Percentiles rank a stretch among this genome's conserved stretches.
These are phyloP conservation scores for Asterionellopsis glacialis DNA, from an alignment of 108 stramenopile species.

Conservation along the genomic window DNA sequence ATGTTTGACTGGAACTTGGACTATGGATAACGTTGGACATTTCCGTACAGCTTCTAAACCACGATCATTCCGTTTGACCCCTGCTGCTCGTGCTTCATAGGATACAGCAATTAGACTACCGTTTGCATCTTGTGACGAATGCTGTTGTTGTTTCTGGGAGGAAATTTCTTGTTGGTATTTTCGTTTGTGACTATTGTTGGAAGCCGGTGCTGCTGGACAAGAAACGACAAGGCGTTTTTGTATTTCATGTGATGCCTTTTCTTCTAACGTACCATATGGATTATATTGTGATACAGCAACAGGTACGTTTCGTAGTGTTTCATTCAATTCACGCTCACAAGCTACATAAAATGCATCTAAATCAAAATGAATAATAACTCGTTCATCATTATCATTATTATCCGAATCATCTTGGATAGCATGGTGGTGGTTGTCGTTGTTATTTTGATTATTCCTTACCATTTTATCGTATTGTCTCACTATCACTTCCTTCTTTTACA, in stretches of 20 bases:
- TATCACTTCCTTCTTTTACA: no score
- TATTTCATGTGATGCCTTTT: constrained; percentile 7
- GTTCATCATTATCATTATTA: no score
- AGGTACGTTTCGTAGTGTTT: neutral
- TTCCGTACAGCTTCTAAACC: constrained; percentile 27
- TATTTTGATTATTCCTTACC: no score
- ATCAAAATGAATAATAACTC: constrained; percentile 19
- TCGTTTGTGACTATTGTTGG: neutral
- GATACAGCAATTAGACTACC: constrained; percentile 37
- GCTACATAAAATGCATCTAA: constrained; percentile 28
- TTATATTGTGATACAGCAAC: constrained; percentile 28
- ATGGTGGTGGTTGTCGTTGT: no score
- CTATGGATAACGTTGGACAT: constrained; percentile 28
- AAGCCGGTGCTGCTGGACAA: neutral
- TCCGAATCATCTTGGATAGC: no score
- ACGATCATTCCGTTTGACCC: constrained; percentile 35
- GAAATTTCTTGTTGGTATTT: no score
- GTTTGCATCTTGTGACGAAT: constrained; percentile 2
- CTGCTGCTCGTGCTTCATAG: constrained; percentile 39
- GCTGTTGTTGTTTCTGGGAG: neutral
- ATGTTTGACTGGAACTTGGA: constrained; percentile 43
- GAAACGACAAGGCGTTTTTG: constrained; percentile 2
- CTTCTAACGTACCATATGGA: constrained; percentile 21
- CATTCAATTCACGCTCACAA: constrained; percentile 25
- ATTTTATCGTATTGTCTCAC: no score